Base-by-base conservation (phyloP, 768 basidiomycete species). In the Lactarius pseudohatsudake region DNA sequence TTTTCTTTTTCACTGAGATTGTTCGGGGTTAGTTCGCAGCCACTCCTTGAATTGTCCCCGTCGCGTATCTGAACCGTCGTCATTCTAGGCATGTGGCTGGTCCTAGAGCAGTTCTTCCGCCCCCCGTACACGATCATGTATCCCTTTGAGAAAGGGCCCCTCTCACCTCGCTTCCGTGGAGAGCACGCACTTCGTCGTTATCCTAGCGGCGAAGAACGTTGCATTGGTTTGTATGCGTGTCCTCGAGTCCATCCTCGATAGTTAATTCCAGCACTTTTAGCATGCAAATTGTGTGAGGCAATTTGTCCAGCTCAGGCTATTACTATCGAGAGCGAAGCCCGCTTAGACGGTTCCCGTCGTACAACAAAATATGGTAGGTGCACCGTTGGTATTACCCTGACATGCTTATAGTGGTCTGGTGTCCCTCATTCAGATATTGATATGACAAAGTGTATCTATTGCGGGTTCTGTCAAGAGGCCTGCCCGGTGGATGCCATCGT, bases 361-460 rank as follows among this genome's bases (percentile, higher is more conserved):
- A 99, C 97, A 65, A 98, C 97, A 36, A 92, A 94, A 88, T 99
- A 98, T 73, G 97, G 94, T 91, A 62, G 61, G 85, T 75, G 56
- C 34, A 58, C 38, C 30, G 7, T 26, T 18, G 4, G 22, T 32
- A 26, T 53, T 2, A 43, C 36, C 18, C 20, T 28, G 16, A 11
- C 56, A 26, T 36, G 13, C 50, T 59, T 18, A 54, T 8, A 28
- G 40, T 13, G 18, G 32, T 26, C 28, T 59, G 26, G 40, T 26
- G 30, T 62, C 45, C 45, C 13, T 50, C 57, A 60, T 61, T 34
- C 70, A 96, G 94, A 98, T 79, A 95, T 98, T 73, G 97, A 99
- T 77, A 99, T 99, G 97, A 99, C 97, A 66, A 98, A 96, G 83
- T 98, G 97, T 80, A 99, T 99, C 74, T 99, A 99, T 82, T 99